Percentiles rank a stretch among this genome's conserved stretches.
Evolutionary conservation across 1,139 yeast species (phyloP).

Genomic region (Kodamaea derodonti): DNA sequence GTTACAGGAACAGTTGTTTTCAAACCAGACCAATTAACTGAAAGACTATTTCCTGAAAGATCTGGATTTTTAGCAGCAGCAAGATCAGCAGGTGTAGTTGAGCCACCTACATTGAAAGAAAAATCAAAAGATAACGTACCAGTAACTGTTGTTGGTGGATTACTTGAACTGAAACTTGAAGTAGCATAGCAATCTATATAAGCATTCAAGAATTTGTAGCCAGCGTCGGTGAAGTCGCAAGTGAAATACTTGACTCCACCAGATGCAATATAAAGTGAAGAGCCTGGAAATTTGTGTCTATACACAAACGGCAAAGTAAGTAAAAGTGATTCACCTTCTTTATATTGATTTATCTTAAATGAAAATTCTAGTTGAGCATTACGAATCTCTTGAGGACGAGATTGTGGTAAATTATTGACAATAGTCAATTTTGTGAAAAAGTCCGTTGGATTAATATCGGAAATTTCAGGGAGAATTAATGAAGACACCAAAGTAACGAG

Average conservation of each 20-base stretch:
- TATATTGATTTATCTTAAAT: constrained; percentile 8
- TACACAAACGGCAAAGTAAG: constrained; percentile 17
- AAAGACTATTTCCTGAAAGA: constrained; percentile 6
- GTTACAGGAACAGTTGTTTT: constrained; percentile 9
- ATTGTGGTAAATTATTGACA: constrained; percentile 4
- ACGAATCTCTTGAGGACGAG: constrained; percentile 17
- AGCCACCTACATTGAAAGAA: constrained; percentile 20
- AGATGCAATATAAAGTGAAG: constrained; percentile 9
- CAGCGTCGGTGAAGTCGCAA: constrained; percentile 13
- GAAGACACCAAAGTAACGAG: too few species aligned
- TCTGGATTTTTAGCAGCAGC: constrained; percentile 10
- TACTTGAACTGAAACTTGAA: constrained; percentile 1
- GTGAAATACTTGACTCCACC: constrained; percentile 10
- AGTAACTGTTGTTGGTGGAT: constrained; percentile 4
- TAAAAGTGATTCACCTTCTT: constrained; percentile 11
- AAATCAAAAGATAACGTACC: constrained; percentile 18
- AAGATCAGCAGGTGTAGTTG: constrained; percentile 13
- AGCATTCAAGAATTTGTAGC: constrained; percentile 9
- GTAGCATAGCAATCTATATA: constrained; percentile 12
- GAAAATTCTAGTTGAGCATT: constrained; percentile 16
- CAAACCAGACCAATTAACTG: constrained; percentile 13
- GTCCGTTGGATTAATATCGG: constrained; percentile 3
- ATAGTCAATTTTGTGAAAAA: constrained; percentile 11
- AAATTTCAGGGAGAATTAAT: too few species aligned
- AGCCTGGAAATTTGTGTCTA: constrained; percentile 14